A percentile compares a stretch with the other conserved stretches of the same genome.
phyloP scores from a whole-genome alignment of 2,329 filamentous ascomycete species.

The Exophiala sp. region DNA sequence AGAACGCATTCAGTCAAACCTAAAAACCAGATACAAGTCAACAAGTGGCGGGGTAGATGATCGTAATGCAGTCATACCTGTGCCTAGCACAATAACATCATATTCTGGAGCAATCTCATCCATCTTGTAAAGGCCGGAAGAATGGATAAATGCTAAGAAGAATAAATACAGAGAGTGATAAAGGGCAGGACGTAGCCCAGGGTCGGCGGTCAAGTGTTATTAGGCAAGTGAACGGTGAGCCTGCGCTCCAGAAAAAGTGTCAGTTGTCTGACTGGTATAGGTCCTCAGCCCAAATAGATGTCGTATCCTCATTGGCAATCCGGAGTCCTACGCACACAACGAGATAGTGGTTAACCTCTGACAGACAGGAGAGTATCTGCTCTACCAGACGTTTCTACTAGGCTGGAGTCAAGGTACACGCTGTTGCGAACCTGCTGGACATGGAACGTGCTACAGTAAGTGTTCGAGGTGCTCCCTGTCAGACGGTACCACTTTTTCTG shows the following conservation, averaged over 20 bases:
- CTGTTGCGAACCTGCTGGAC: background rate
- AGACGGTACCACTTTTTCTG: no score
- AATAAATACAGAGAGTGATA: background rate
- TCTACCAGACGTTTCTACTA: no score
- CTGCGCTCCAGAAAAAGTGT: no score
- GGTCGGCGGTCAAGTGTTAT: conserved; percentile 15
- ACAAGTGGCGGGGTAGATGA: conserved; percentile 27
- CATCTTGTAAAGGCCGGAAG: conserved; percentile 57
- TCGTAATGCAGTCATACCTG: conserved; percentile 60
- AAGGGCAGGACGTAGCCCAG: background rate
- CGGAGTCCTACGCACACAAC: background rate
- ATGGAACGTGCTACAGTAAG: no score
- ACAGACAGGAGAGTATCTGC: no score
- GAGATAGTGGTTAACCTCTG: no score
- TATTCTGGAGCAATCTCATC: conserved; percentile 98
- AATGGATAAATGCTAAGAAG: background rate
- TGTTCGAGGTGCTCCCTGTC: no score
- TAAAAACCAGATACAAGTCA: conserved; percentile 42
- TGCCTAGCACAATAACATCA: conserved; percentile 97
- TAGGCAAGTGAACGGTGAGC: no score
- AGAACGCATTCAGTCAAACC: conserved; percentile 98
- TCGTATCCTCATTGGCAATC: no score
- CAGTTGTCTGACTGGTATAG: no score
- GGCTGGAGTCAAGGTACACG: conserved; percentile 5
- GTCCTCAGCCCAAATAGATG: no score